Evolutionary conservation across 805 yeast species (phyloP).

Genomic region (Kuraishia ogatae): DNA sequence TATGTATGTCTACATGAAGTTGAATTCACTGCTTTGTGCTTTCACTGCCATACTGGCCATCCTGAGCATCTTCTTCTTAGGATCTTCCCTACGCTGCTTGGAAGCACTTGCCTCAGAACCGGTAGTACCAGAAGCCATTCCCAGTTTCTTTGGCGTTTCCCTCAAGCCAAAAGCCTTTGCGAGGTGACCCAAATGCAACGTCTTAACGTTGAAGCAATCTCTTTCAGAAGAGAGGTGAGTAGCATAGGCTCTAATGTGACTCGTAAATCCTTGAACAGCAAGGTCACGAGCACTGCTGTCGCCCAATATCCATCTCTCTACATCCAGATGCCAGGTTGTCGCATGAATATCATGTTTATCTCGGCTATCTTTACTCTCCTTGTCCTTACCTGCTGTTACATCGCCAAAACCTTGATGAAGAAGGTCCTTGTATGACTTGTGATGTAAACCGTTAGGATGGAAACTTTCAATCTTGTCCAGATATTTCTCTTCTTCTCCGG

Average conservation of each 20-base stretch:
- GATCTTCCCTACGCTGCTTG: conserved; percentile 51
- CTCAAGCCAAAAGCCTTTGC: conserved; percentile 93
- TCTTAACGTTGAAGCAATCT: conserved; percentile 69
- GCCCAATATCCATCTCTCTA: conserved; percentile 82
- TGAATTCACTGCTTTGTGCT: conserved; percentile 65
- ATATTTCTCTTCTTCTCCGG: conserved; percentile 85
- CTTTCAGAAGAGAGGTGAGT: conserved; percentile 84
- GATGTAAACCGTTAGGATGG: conserved; percentile 45
- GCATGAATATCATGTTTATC: conserved; percentile 82
- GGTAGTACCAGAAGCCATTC: conserved; percentile 30
- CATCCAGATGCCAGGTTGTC: conserved; percentile 89
- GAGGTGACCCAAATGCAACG: conserved; percentile 87
- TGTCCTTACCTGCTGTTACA: conserved; percentile 20
- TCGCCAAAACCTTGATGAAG: conserved; percentile 19
- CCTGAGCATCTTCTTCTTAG: conserved; percentile 65
- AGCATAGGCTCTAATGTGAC: conserved; percentile 92
- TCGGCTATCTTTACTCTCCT: conserved; percentile 10
- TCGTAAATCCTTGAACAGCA: conserved; percentile 76
- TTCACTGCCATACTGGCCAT: conserved; percentile 64
- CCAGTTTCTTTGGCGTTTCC: conserved; percentile 84
- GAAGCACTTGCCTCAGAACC: conserved; percentile 18
- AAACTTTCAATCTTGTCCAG: conserved; percentile 48
- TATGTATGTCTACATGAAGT: conserved; percentile 25
- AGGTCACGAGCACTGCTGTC: conserved; percentile 48
- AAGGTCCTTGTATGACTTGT: conserved; percentile 37